These are phyloP conservation scores for Naegleria lovaniensis DNA, from an alignment of 208 protist genomes.

Conservation along the genomic window DNA sequence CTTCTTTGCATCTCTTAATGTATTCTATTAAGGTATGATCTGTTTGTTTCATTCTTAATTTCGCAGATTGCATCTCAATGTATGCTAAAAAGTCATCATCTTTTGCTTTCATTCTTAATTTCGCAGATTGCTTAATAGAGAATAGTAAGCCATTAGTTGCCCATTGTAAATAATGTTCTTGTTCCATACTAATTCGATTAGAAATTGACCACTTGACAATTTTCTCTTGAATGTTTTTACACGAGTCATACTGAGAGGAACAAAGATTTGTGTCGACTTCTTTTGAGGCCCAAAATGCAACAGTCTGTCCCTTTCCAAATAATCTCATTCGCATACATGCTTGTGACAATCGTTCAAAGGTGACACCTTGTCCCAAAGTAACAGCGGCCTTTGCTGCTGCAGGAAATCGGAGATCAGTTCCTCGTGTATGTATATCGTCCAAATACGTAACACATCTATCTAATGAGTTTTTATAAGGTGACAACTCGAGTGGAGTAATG, in stretches of 20 bases:
- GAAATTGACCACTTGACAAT: not conserved
- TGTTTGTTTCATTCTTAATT: not conserved
- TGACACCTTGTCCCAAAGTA: not conserved
- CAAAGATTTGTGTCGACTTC: not conserved
- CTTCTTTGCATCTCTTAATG: not conserved
- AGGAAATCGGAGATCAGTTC: not conserved
- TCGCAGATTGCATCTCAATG: not conserved
- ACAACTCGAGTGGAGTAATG: not conserved
- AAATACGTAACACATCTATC: not conserved
- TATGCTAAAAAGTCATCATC: not conserved
- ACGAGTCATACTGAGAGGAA: not conserved
- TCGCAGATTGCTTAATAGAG: not conserved
- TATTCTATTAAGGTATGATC: not conserved
- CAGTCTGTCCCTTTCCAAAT: not conserved
- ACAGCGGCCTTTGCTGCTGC: not conserved
- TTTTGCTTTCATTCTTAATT: not conserved
- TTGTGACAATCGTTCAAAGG: not conserved
- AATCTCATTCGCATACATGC: constrained; percentile 1
- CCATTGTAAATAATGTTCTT: not conserved
- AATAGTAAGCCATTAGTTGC: not conserved
- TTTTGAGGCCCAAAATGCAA: not conserved
- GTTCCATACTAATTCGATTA: not conserved
- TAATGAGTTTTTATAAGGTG: not conserved
- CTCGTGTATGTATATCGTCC: not conserved
- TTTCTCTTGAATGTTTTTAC: not conserved